Percentiles rank a stretch among this genome's conserved stretches.
Evolutionary conservation across 2,329 filamentous ascomycete species (phyloP).

Genomic region (Penicillium sp.): DNA sequence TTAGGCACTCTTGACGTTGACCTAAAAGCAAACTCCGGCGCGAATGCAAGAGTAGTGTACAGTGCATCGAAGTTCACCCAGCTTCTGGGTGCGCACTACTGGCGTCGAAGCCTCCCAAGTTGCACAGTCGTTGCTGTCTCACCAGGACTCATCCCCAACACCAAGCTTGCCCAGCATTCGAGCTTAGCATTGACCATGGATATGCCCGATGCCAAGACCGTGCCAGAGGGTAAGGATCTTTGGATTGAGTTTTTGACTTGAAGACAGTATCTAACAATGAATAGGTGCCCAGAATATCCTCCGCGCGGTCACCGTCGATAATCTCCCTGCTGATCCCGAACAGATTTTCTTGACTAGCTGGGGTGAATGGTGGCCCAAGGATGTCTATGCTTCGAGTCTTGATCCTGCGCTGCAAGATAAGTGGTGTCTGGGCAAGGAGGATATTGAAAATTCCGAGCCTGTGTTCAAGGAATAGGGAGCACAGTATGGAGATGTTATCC

Average conservation of each 20-base stretch:
- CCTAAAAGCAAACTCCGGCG: constrained; percentile 18
- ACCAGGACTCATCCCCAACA: constrained; percentile 17
- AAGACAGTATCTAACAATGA: neutral
- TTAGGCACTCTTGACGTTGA: constrained; percentile 20
- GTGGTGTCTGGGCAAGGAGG: constrained; percentile 20
- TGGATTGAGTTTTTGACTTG: neutral
- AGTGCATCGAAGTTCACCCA: constrained; percentile 22
- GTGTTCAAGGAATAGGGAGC: neutral
- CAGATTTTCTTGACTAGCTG: constrained; percentile 24
- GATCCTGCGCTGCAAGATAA: constrained; percentile 18
- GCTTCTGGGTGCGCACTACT: constrained; percentile 20
- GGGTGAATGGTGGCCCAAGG: constrained; percentile 25
- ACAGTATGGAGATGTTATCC: neutral
- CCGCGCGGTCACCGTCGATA: constrained; percentile 13
- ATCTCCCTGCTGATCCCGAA: constrained; percentile 19
- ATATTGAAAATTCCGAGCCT: constrained; percentile 19
- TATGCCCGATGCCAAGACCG: constrained; percentile 21
- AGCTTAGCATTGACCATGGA: constrained; percentile 14
- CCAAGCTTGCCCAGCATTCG: constrained; percentile 14
- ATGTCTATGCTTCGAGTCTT: constrained; percentile 19
- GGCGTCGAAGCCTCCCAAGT: constrained; percentile 18
- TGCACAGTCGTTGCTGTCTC: constrained; percentile 21
- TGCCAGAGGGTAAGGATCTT: constrained; percentile 16
- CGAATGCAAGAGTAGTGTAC: constrained; percentile 15
- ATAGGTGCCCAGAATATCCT: constrained; percentile 21